Evolutionary conservation across 805 yeast genomes (phyloP).

Genomic region (Wickerhamiella cacticola): DNA sequence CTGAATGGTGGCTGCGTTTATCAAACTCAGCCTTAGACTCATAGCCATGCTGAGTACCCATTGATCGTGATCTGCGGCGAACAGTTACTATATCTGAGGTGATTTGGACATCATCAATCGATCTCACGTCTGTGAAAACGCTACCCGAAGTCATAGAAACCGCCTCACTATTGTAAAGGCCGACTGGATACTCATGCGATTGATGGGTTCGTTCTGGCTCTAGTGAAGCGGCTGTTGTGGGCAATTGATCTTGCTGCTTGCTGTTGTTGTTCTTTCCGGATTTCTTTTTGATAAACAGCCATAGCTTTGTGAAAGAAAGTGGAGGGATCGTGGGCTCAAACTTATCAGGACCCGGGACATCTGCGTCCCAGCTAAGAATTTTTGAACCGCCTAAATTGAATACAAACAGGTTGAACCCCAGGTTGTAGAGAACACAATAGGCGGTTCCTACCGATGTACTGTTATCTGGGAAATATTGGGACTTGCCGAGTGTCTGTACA

Average conservation of each 20-base stretch:
- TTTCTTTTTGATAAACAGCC: not conserved
- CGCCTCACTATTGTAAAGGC: not conserved
- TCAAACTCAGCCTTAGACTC: not conserved
- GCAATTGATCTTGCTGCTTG: not conserved
- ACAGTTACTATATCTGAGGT: conserved; percentile 7
- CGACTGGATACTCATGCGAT: not conserved
- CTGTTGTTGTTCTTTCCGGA: no score
- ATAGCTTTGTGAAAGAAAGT: conserved; percentile 12
- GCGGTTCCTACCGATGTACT: conserved; percentile 72
- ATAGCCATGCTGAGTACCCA: not conserved
- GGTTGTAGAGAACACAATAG: conserved; percentile 63
- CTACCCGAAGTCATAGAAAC: not conserved
- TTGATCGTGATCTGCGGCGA: not conserved
- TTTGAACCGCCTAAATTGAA: conserved; percentile 69
- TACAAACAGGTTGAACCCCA: conserved; percentile 52
- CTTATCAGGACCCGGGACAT: conserved; percentile 23
- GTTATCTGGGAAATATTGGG: conserved; percentile 41
- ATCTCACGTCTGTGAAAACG: conserved; percentile 1
- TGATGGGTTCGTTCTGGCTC: not conserved
- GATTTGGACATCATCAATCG: conserved; percentile 5
- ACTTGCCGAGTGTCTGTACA: conserved; percentile 47
- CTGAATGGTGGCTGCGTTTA: not conserved
- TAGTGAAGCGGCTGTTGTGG: not conserved
- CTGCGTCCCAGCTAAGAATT: conserved; percentile 59
- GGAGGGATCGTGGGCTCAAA: conserved; percentile 22